Conservation (phyloP, 2,329 filamentous ascomycete species). For the Pezicula neosporulosa region DNA sequence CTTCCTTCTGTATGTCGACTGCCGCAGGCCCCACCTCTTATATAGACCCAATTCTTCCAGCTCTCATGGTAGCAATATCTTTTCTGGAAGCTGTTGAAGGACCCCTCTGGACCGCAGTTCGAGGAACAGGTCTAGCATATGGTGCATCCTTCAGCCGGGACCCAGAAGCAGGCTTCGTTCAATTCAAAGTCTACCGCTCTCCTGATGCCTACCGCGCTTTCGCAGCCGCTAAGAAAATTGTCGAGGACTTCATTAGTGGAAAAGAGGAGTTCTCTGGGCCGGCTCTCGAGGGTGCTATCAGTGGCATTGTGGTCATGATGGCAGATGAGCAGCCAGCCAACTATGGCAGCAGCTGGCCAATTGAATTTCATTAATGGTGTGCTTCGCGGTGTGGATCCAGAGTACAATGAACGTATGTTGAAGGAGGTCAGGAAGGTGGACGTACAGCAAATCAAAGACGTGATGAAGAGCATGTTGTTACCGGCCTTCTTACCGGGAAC, state of each 20-base stretch:
- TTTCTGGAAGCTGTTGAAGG: constrained; percentile 94
- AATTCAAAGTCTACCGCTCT: constrained; percentile 85
- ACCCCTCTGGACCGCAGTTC: constrained; percentile 88
- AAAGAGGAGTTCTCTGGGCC: constrained; percentile 66
- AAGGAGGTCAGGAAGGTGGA: constrained; percentile 73
- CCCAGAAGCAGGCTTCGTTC: constrained; percentile 73
- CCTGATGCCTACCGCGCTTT: constrained; percentile 89
- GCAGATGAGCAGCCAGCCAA: constrained; percentile 89
- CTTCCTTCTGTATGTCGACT: constrained; percentile 79
- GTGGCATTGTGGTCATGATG: constrained; percentile 79
- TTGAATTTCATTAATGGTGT: constrained; percentile 82
- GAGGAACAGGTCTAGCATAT: constrained; percentile 91
- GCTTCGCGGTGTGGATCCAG: constrained; percentile 68
- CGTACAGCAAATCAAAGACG: constrained; percentile 71
- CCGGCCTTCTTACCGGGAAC: constrained; percentile 76
- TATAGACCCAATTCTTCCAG: constrained; percentile 73
- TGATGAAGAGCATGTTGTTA: constrained; percentile 71
- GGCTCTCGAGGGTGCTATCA: constrained; percentile 80
- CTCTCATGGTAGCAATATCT: constrained; percentile 81
- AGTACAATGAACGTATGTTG: constrained; percentile 76
- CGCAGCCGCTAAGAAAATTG: constrained; percentile 68
- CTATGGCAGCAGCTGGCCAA: constrained; percentile 76
- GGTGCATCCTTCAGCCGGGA: constrained; percentile 77
- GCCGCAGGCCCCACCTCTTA: constrained; percentile 72
- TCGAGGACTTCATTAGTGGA: constrained; percentile 72